Evolutionary conservation across 768 basidiomycete species (phyloP).

Genomic region (Mycena crocata): DNA sequence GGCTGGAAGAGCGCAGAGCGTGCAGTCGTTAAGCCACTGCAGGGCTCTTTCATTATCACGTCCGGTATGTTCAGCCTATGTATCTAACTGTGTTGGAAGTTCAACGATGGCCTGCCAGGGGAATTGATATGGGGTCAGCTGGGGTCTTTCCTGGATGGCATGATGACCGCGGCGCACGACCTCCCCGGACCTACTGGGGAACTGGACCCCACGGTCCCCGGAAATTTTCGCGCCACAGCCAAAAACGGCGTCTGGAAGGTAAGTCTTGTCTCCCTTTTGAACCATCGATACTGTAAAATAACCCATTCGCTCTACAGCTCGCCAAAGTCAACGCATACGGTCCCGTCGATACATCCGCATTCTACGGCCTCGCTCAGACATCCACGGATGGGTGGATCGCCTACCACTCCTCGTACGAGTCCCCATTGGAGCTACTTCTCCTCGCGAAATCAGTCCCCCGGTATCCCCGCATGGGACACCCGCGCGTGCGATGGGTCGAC

Average conservation of each 20-base stretch:
- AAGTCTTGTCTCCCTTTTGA: neutral
- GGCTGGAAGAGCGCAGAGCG: constrained; percentile 22
- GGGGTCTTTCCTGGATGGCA: constrained; percentile 13
- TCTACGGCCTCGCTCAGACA: neutral
- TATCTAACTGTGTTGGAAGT: too few species aligned
- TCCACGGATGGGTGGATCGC: constrained; percentile 26
- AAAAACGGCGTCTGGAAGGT: constrained; percentile 33
- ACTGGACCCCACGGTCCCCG: too few species aligned
- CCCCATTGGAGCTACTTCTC: constrained; percentile 15
- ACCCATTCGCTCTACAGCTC: constrained; percentile 5
- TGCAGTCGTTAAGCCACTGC: neutral
- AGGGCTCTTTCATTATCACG: constrained; percentile 22
- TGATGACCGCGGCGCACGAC: constrained; percentile 16
- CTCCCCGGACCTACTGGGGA: constrained; percentile 7
- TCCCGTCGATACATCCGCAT: too few species aligned
- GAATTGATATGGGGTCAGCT: constrained; percentile 34
- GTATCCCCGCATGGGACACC: constrained; percentile 8
- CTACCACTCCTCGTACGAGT: constrained; percentile 30
- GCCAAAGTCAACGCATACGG: constrained; percentile 29
- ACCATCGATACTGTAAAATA: too few species aligned
- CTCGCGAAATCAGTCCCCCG: constrained; percentile 16
- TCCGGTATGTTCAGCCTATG: constrained; percentile 16
- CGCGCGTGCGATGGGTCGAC: constrained; percentile 26
- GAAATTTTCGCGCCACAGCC: constrained; percentile 29
- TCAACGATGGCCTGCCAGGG: neutral